Evolutionary conservation across 2,329 filamentous ascomycete species (phyloP).

Genomic region (Lecanicillium sp.): DNA sequence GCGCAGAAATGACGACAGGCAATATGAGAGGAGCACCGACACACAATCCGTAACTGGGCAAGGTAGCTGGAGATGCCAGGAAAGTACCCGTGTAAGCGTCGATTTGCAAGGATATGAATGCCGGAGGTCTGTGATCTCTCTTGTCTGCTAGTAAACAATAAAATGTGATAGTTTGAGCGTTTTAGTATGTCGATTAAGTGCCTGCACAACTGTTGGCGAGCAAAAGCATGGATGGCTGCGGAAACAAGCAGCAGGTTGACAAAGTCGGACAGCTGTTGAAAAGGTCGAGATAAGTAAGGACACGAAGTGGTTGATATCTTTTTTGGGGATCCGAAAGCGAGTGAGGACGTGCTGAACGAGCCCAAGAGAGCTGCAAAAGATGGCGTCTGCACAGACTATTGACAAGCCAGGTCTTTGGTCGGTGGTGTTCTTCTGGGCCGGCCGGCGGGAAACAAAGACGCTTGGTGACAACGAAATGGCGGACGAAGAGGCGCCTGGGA

Average conservation of each 20-base stretch:
- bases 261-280: not conserved
- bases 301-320: constrained; percentile 6
- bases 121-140: too few species aligned
- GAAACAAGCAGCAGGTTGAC: constrained; percentile 2
- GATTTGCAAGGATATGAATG: too few species aligned
- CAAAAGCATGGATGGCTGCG: not conserved
- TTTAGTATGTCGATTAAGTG: too few species aligned
- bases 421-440: constrained; percentile 6
- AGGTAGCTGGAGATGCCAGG: too few species aligned
- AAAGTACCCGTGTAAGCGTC: too few species aligned
- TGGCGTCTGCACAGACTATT: not conserved
- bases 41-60: not conserved
- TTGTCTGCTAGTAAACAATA: too few species aligned
- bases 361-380: constrained; percentile 4
- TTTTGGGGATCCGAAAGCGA: constrained; percentile 5
- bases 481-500: not conserved
- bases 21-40: not conserved
- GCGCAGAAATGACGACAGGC: not conserved
- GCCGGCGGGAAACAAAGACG: constrained; percentile 4
- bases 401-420: constrained; percentile 2
- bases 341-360: constrained; percentile 4
- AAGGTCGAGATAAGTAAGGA: too few species aligned
- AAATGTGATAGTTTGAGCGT: too few species aligned
- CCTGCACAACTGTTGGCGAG: too few species aligned
- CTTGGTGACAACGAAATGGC: constrained; percentile 3